phyloP scores from a whole-genome alignment of 2,329 filamentous ascomycete genomes.

The Escovopsis weberi region DNA sequence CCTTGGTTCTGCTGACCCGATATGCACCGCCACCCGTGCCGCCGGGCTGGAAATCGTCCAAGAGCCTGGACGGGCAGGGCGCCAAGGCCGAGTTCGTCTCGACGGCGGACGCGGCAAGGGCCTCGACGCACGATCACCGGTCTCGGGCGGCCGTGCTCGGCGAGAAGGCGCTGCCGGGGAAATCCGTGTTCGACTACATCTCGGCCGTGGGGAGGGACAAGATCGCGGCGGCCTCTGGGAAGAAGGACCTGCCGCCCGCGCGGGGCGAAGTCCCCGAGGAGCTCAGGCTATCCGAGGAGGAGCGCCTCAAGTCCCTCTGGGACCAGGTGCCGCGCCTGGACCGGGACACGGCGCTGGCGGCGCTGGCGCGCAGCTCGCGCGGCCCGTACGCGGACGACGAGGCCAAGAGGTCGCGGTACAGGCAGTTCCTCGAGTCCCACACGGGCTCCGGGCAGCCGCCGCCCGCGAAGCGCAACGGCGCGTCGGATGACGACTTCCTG shows the following conservation, averaged over 20 bases:
- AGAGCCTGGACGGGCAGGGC: constrained; percentile 5
- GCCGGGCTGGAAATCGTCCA: constrained; percentile 56
- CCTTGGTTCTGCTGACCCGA: constrained; percentile 15
- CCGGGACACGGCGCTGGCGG: constrained; percentile 51
- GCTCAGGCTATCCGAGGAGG: constrained; percentile 46
- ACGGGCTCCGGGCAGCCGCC: constrained; percentile 34
- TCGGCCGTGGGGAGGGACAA: constrained; percentile 63
- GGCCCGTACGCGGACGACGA: constrained; percentile 74
- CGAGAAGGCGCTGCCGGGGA: constrained; percentile 64
- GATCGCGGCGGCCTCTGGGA: constrained; percentile 63
- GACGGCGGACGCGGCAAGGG: constrained; percentile 62
- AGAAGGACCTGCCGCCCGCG: constrained; percentile 60
- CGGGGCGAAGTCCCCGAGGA: constrained; percentile 57
- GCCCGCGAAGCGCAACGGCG: constrained; percentile 29
- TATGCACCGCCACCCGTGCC: constrained; percentile 57
- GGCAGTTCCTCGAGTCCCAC: constrained; percentile 63
- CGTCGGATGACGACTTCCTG: constrained; percentile 57
- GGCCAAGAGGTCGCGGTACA: constrained; percentile 65
- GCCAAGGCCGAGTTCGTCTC: constrained; percentile 37
- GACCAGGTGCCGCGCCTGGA: constrained; percentile 49
- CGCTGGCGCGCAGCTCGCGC: constrained; percentile 48
- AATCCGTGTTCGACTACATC: constrained; percentile 92
- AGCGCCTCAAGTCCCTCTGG: constrained; percentile 43
- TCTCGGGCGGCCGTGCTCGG: constrained; percentile 67
- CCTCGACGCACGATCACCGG: constrained; percentile 60